These are phyloP conservation scores for Pythium folliculosum DNA, from an alignment of 352 stramenopile species.

Conservation along the genomic window DNA sequence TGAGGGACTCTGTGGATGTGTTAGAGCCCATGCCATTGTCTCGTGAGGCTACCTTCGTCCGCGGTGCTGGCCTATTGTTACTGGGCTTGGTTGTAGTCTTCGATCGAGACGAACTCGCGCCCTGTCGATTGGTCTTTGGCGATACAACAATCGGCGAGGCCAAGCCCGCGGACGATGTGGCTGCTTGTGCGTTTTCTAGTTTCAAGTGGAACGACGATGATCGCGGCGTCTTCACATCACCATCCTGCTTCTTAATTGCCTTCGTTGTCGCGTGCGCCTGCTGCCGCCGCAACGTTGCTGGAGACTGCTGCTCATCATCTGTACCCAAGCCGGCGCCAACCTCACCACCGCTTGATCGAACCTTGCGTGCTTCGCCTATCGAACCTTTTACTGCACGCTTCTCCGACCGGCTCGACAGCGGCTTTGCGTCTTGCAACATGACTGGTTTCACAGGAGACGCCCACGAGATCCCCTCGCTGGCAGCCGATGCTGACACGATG, in stretches of 20 bases:
- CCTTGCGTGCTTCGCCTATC: not conserved
- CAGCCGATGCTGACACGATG: slow-evolving; percentile 34
- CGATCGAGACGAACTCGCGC: not conserved
- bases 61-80: not conserved
- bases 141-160: slow-evolving; percentile 30
- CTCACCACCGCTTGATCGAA: slow-evolving; percentile 14
- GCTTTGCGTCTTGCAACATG: slow-evolving; percentile 25
- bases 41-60: not conserved
- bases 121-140: slow-evolving; percentile 9
- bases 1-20: slow-evolving; percentile 58
- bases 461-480: slow-evolving; percentile 15
- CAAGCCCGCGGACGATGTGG: slow-evolving; percentile 20
- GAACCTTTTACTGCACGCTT: slow-evolving; percentile 17
- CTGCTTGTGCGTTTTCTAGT: slow-evolving; percentile 7
- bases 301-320: slow-evolving; percentile 15
- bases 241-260: not conserved
- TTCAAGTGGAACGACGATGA: slow-evolving; percentile 20
- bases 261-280: slow-evolving; percentile 6
- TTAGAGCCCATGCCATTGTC: slow-evolving; percentile 14
- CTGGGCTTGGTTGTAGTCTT: slow-evolving; percentile 19
- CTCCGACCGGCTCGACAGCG: slow-evolving; percentile 36
- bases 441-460: slow-evolving; percentile 23
- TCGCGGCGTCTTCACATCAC: slow-evolving; percentile 13
- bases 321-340: not conserved
- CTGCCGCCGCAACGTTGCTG: slow-evolving; percentile 20